phyloP scores from a whole-genome alignment of 495 filamentous ascomycete genomes.

The Penicillium soppii region DNA sequence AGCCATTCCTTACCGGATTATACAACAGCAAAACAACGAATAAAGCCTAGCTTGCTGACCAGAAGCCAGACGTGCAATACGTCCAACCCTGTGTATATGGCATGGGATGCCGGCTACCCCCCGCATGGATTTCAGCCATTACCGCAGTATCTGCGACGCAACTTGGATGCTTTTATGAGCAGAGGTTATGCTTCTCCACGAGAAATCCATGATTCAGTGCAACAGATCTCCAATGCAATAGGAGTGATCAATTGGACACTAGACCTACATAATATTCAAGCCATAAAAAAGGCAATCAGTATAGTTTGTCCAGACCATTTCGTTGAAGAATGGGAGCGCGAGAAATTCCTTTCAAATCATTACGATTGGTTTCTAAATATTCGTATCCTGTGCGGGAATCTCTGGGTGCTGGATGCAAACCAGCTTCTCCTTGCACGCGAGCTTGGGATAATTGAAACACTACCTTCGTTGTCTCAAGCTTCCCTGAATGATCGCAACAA shows the following conservation, averaged over 20 bases:
- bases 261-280: neutral
- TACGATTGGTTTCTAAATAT: neutral
- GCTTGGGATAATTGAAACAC: neutral
- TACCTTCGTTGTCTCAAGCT: neutral
- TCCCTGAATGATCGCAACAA: neutral
- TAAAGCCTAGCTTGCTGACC: too few relatives aligned
- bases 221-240: neutral
- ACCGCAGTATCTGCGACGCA: too few relatives aligned
- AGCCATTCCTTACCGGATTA: too few relatives aligned
- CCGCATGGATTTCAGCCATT: too few relatives aligned
- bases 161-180: too few relatives aligned
- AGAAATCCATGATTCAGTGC: neutral
- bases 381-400: neutral
- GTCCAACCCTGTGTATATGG: too few relatives aligned
- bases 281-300: neutral
- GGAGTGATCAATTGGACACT: neutral
- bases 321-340: too few relatives aligned
- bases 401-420: neutral
- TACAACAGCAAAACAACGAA: too few relatives aligned
- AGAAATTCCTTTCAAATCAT: too few relatives aligned
- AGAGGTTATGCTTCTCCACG: neutral
- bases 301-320: neutral
- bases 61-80: too few relatives aligned
- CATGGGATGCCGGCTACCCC: too few relatives aligned
- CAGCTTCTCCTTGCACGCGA: constrained; percentile 2